A percentile compares a stretch with the other conserved stretches of the same genome.
Conservation (phyloP, 202 grass and related monocot species). For the Eragrostis tef region DNA sequence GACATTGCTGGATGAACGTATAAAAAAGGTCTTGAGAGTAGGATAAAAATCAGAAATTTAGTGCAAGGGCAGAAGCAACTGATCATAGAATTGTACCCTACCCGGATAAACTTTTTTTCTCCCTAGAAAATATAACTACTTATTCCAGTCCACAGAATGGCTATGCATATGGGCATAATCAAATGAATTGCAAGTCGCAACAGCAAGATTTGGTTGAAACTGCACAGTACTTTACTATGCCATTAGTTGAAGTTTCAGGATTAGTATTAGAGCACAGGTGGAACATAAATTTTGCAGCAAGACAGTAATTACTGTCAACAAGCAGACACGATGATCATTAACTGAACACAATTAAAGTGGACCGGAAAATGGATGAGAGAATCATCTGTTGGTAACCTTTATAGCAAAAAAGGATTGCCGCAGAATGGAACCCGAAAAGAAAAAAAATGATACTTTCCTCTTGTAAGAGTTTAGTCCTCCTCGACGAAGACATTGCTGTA, state of each 20-base stretch:
- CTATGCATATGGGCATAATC: no score
- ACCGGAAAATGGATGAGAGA: no score
- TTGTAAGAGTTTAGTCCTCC: no score
- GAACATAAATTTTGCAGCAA: not conserved
- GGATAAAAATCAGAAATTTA: not conserved
- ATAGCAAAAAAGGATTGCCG: no score
- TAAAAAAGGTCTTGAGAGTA: not conserved
- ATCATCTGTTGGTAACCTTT: no score
- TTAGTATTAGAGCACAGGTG: not conserved
- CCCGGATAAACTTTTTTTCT: no score
- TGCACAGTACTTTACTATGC: not conserved
- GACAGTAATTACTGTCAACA: not conserved
- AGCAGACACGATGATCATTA: not conserved
- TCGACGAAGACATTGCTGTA: slow-evolving; percentile 63
- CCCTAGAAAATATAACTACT: not conserved
- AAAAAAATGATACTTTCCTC: not conserved
- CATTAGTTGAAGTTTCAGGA: not conserved
- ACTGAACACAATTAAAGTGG: not conserved
- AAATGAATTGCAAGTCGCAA: not conserved
- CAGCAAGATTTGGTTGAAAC: not conserved
- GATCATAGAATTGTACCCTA: no score
- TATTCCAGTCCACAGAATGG: not conserved
- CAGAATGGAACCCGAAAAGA: not conserved
- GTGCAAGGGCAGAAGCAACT: no score
- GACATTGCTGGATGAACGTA: slow-evolving; percentile 49